Conservation (phyloP, 306 rosid genomes). For the Quercus bicolor region DNA sequence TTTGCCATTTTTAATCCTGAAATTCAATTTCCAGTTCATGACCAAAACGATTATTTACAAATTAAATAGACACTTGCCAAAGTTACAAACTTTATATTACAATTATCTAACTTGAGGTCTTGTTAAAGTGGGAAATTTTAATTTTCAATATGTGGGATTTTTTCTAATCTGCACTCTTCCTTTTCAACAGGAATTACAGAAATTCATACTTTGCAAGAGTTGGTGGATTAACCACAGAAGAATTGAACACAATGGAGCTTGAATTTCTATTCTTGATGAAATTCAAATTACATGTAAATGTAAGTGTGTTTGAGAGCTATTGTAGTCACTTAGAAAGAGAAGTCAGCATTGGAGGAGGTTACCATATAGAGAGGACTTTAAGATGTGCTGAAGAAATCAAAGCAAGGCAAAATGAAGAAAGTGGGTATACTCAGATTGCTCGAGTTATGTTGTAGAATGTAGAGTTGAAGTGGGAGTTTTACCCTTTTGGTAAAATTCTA, state of each 20-base stretch:
- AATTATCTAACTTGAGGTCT: neutral
- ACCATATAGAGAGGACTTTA: conserved; percentile 75
- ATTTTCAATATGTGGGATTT: neutral
- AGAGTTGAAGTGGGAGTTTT: conserved; percentile 9
- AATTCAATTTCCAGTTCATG: neutral
- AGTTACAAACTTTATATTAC: neutral
- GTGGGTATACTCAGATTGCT: conserved; percentile 47
- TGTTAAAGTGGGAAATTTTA: neutral
- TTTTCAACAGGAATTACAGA: conserved; percentile 67
- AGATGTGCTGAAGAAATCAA: conserved; percentile 88
- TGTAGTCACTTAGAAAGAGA: conserved; percentile 92
- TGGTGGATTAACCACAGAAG: conserved; percentile 71
- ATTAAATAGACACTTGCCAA: no score
- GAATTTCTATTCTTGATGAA: conserved; percentile 89
- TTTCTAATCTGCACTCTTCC: neutral
- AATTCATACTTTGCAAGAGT: conserved; percentile 90
- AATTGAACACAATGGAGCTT: conserved; percentile 74
- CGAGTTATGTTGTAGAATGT: conserved; percentile 66
- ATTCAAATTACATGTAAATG: conserved; percentile 87
- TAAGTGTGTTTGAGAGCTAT: conserved; percentile 96
- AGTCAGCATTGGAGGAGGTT: conserved; percentile 93
- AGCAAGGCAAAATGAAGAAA: conserved; percentile 43
- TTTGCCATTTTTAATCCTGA: neutral
- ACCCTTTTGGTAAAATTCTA: neutral
- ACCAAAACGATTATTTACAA: neutral